A percentile compares a stretch with the other conserved stretches of the same genome.
Evolutionary conservation across 768 basidiomycete species (phyloP).

Genomic region (Boletus fagicola): DNA sequence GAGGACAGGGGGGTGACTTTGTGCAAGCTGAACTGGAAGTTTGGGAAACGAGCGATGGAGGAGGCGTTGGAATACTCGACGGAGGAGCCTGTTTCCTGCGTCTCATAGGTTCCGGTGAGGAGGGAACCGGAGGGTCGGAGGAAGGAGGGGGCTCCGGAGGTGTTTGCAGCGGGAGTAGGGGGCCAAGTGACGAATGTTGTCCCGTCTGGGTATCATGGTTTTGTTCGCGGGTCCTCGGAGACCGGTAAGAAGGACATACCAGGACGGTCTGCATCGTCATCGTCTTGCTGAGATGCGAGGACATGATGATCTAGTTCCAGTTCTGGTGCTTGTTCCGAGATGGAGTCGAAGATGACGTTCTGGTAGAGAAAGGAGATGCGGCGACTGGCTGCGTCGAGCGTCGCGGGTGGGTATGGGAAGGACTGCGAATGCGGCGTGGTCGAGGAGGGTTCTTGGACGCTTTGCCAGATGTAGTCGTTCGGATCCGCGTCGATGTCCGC

Average conservation of each 20-base stretch:
- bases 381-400: conserved; percentile 64
- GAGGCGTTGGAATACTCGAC: conserved; percentile 62
- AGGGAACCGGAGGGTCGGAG: conserved; percentile 30
- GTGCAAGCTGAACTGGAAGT: conserved; percentile 71
- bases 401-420: conserved; percentile 45
- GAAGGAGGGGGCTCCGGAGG: conserved; percentile 24
- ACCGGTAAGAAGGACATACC: conserved; percentile 15
- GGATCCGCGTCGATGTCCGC: conserved; percentile 38
- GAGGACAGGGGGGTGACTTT: conserved; percentile 49
- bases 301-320: conserved; percentile 22
- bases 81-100: conserved; percentile 47
- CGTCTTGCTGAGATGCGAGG: conserved; percentile 17
- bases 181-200: conserved; percentile 60
- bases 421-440: neutral
- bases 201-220: conserved; percentile 34
- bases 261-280: conserved; percentile 13
- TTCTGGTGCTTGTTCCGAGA: conserved; percentile 26
- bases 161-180: conserved; percentile 38
- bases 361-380: conserved; percentile 69
- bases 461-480: conserved; percentile 45
- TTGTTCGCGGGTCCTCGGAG: conserved; percentile 5
- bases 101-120: conserved; percentile 33
- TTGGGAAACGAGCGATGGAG: conserved; percentile 71
- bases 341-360: conserved; percentile 65
- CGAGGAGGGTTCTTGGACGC: conserved; percentile 29